Conservation (phyloP, 164 flowering plant genomes). For the Stephania japonica region DNA sequence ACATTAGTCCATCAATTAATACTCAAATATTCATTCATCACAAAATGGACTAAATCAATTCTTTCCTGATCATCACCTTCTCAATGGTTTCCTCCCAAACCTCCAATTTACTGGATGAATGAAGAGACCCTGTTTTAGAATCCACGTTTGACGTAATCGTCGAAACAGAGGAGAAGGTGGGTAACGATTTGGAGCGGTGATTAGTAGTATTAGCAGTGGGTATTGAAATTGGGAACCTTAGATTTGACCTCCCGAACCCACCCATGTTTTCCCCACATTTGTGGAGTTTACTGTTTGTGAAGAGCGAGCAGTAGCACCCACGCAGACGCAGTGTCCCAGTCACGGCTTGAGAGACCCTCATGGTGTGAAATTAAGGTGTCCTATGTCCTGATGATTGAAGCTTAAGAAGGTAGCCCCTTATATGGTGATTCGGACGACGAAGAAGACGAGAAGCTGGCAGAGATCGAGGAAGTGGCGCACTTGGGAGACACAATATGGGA, state of each 20-base stretch:
- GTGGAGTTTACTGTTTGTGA: background rate
- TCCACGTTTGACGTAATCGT: background rate
- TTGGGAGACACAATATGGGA: too few species aligned
- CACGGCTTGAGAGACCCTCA: background rate
- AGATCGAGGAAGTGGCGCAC: too few species aligned
- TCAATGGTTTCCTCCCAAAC: constrained; percentile 18
- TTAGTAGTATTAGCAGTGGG: background rate
- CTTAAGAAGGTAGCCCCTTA: background rate
- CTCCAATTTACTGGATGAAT: background rate
- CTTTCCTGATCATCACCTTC: constrained; percentile 10
- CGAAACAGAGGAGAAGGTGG: background rate
- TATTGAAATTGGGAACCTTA: constrained; percentile 9
- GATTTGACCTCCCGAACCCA: background rate
- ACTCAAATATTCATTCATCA: too few species aligned
- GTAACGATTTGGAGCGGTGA: background rate
- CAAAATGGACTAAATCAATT: background rate
- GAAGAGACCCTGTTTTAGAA: background rate
- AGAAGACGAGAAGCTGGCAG: background rate
- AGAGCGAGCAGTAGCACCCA: background rate
- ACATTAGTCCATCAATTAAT: too few species aligned
- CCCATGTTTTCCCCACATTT: background rate
- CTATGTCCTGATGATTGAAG: background rate
- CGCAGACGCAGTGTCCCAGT: background rate
- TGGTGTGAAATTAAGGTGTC: background rate
- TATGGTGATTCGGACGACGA: background rate